Percentiles rank a stretch among this genome's conserved stretches.
Evolutionary conservation across 148 eudicot genomes (phyloP).

Genomic region (Dysphania ambrosioides): DNA sequence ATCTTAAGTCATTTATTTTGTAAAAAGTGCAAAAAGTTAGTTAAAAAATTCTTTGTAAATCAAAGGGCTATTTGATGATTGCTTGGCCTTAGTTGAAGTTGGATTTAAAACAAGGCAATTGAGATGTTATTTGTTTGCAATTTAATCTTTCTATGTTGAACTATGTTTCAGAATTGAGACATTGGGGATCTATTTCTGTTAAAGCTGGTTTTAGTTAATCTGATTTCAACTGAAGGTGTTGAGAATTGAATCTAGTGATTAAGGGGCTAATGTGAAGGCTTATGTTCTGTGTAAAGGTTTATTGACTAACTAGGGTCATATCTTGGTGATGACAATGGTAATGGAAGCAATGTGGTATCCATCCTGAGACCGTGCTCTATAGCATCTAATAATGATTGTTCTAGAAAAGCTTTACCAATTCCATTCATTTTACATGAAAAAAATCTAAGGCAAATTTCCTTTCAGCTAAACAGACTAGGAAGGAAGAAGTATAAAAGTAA

Average conservation of each 20-base stretch:
- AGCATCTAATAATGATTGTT: background rate
- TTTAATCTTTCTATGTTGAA: background rate
- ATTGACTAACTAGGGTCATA: background rate
- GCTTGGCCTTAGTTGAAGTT: background rate
- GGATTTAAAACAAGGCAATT: background rate
- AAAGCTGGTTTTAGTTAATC: background rate
- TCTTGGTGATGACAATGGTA: background rate
- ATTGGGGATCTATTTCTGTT: background rate
- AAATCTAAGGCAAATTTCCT: background rate
- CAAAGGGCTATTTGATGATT: background rate
- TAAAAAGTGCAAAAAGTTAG: background rate
- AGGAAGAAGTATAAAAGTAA: background rate
- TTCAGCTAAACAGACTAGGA: background rate
- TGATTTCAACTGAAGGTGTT: background rate
- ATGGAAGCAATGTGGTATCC: background rate
- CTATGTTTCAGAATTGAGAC: background rate
- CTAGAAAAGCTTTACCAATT: background rate
- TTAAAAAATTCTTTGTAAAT: background rate
- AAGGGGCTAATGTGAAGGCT: background rate
- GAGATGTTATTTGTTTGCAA: background rate
- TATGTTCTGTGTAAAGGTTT: background rate
- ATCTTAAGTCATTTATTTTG: background rate
- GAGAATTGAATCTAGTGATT: background rate
- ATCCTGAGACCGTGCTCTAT: background rate
- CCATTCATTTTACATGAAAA: background rate